These are phyloP conservation scores for Umbilicus rupestris DNA, from an alignment of 164 flowering plant genomes.

Conservation along the genomic window DNA sequence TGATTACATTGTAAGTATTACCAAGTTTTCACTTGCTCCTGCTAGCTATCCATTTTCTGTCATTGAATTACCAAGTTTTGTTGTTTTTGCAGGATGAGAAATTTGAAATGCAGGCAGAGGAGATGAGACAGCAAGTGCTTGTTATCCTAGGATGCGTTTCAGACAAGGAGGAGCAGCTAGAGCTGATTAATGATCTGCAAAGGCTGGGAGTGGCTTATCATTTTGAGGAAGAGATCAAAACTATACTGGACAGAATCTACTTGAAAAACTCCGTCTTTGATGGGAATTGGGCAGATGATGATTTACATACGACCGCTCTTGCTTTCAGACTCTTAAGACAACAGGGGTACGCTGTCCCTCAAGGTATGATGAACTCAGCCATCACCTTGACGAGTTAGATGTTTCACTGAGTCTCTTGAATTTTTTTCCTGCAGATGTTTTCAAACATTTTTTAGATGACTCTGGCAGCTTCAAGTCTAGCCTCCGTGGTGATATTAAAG, in stretches of 20 bases:
- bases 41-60: too few relatives aligned
- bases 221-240: slow-evolving; percentile 20
- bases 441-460: slow-evolving; percentile 15
- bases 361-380: slow-evolving; percentile 16
- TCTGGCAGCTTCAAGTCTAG: slow-evolving; percentile 13
- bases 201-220: slow-evolving; percentile 31
- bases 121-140: too few relatives aligned
- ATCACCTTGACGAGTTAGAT: neutral
- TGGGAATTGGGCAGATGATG: neutral
- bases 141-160: too few relatives aligned
- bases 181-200: slow-evolving; percentile 22
- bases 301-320: slow-evolving; percentile 19
- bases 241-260: slow-evolving; percentile 10
- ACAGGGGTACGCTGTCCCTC: slow-evolving; percentile 17
- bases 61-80: too few relatives aligned
- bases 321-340: slow-evolving; percentile 28
- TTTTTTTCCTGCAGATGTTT: slow-evolving; percentile 17
- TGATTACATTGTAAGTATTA: neutral
- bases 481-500: slow-evolving; percentile 9
- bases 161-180: slow-evolving; percentile 6
- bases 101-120: too few relatives aligned
- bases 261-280: too few relatives aligned
- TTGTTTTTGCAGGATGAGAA: too few relatives aligned
- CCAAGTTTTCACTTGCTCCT: too few relatives aligned
- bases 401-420: neutral